These are phyloP conservation scores for Diutina scorzettiae DNA, from an alignment of 1,139 yeast species.

Conservation along the genomic window DNA sequence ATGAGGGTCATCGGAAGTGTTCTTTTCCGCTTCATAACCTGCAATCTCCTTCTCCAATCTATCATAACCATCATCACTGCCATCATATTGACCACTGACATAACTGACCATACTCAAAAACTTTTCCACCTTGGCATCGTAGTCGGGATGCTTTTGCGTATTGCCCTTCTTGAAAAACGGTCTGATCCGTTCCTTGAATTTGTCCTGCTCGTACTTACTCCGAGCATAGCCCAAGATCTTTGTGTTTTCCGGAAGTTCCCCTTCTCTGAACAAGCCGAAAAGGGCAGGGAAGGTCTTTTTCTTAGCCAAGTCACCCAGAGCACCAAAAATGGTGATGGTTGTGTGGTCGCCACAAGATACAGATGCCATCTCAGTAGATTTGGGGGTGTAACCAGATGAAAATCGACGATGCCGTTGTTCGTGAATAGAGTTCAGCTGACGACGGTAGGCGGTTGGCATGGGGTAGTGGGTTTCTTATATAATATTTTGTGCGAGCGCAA, in stretches of 20 bases:
- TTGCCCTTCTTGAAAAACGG: conserved; percentile 45
- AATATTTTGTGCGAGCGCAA: no score
- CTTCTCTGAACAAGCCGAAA: conserved; percentile 65
- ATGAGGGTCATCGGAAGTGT: conserved; percentile 37
- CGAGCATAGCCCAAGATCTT: conserved; percentile 89
- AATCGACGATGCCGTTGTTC: conserved; percentile 6
- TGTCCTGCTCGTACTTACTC: conserved; percentile 55
- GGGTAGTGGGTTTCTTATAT: not conserved
- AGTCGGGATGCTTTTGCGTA: conserved; percentile 24
- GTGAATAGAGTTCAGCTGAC: conserved; percentile 1
- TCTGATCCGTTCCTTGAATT: conserved; percentile 53
- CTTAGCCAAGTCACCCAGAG: conserved; percentile 94
- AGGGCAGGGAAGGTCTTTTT: conserved; percentile 87
- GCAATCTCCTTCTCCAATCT: conserved; percentile 43
- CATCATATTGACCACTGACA: conserved; percentile 72
- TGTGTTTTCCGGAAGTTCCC: conserved; percentile 57
- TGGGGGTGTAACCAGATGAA: not conserved
- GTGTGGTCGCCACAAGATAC: conserved; percentile 46
- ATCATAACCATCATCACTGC: conserved; percentile 58
- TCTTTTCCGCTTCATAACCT: conserved; percentile 40
- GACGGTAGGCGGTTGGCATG: conserved; percentile 4
- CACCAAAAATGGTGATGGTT: conserved; percentile 81
- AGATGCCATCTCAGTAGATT: conserved; percentile 9
- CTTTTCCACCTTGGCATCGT: conserved; percentile 39
- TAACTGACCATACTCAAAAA: conserved; percentile 60